These are phyloP conservation scores for Piper longum DNA, from an alignment of 164 flowering plant species.

Conservation along the genomic window DNA sequence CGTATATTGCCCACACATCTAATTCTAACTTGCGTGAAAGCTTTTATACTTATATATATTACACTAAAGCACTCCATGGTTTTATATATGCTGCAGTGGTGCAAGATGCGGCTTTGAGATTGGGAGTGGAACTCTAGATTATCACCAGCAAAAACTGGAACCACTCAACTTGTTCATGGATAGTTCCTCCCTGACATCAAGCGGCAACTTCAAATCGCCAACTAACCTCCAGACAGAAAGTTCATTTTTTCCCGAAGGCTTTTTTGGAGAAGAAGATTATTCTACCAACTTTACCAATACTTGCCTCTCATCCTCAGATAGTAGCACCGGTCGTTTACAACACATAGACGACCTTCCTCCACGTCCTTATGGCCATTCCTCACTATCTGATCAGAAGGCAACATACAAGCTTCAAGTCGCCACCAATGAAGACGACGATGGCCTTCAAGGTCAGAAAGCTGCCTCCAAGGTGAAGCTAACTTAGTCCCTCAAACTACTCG, in stretches of 20 bases:
- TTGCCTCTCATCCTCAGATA: no score
- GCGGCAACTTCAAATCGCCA: background rate
- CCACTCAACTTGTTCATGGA: background rate
- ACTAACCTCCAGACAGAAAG: background rate
- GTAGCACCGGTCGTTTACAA: no score
- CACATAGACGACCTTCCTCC: no score
- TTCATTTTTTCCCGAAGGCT: background rate
- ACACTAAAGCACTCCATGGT: background rate
- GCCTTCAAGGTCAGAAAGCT: background rate
- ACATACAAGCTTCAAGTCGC: no score
- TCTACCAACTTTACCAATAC: no score
- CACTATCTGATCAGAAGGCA: no score
- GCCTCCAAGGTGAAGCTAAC: background rate
- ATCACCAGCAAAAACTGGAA: conserved; percentile 1
- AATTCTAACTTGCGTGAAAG: no score
- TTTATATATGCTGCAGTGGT: background rate
- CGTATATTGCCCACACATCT: no score
- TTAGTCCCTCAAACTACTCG: background rate
- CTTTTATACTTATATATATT: background rate
- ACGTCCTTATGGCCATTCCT: no score
- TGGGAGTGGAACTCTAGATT: conserved; percentile 1
- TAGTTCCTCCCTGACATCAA: background rate
- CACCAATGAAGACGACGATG: background rate
- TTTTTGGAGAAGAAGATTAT: background rate
- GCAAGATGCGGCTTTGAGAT: background rate